phyloP scores from a whole-genome alignment of 2,329 filamentous ascomycete species.

The Verruconis gallopava region DNA sequence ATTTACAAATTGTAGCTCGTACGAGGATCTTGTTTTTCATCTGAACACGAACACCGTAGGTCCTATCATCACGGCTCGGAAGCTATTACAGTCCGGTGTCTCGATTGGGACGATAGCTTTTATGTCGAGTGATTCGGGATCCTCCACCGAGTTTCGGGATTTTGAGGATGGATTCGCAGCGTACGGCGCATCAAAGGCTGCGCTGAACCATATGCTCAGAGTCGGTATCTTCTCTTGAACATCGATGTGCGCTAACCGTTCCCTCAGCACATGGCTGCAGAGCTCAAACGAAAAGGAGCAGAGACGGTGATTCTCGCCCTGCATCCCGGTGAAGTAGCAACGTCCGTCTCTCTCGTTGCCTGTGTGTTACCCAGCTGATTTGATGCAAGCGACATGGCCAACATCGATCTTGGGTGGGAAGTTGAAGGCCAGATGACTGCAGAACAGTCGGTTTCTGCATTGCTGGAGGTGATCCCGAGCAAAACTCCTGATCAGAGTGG shows the following conservation, averaged over 20 bases:
- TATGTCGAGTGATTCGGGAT: conserved; percentile 46
- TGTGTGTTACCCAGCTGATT: neutral
- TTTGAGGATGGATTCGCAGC: conserved; percentile 47
- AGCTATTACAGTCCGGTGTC: conserved; percentile 34
- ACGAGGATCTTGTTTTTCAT: conserved; percentile 40
- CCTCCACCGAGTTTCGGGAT: conserved; percentile 36
- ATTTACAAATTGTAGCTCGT: conserved; percentile 27
- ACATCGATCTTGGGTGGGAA: conserved; percentile 38
- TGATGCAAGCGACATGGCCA: conserved; percentile 36
- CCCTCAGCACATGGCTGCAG: conserved; percentile 42
- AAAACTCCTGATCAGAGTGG: conserved; percentile 37
- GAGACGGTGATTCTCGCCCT: conserved; percentile 39
- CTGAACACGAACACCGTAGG: conserved; percentile 46
- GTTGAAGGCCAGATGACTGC: conserved; percentile 39
- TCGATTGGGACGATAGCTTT: conserved; percentile 39
- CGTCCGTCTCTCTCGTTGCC: conserved; percentile 20
- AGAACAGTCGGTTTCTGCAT: conserved; percentile 35
- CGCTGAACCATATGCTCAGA: conserved; percentile 42
- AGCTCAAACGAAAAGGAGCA: conserved; percentile 37
- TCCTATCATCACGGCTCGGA: conserved; percentile 43
- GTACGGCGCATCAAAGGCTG: conserved; percentile 44
- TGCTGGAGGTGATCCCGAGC: conserved; percentile 38
- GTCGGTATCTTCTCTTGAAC: conserved; percentile 11
- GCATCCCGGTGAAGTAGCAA: conserved; percentile 45
- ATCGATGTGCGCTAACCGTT: conserved; percentile 5